phyloP scores from a whole-genome alignment of 2,329 filamentous ascomycete genomes.

The Penicillium sp. region DNA sequence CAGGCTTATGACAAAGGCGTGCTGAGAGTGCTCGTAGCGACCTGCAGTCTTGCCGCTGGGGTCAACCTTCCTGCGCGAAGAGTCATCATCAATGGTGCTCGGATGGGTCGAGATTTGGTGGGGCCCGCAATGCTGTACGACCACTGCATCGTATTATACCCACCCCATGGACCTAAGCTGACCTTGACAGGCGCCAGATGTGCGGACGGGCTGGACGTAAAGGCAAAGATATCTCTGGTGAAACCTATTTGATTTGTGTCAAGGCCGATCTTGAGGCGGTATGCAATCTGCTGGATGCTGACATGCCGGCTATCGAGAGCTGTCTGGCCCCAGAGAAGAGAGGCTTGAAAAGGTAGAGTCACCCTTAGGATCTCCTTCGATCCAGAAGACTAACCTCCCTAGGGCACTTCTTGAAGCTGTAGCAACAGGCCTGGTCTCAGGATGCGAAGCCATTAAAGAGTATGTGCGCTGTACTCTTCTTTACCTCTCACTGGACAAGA shows the following conservation, averaged over 20 bases:
- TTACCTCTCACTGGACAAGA: slow-evolving; percentile 58
- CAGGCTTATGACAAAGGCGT: slow-evolving; percentile 70
- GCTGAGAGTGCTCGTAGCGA: slow-evolving; percentile 73
- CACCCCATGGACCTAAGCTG: slow-evolving; percentile 31
- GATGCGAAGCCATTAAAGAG: slow-evolving; percentile 66
- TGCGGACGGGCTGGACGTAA: slow-evolving; percentile 76
- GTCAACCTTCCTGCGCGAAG: slow-evolving; percentile 74
- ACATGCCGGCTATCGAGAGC: slow-evolving; percentile 71
- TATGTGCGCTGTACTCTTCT: slow-evolving; percentile 72
- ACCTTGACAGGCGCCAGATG: slow-evolving; percentile 67
- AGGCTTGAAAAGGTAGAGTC: slow-evolving; percentile 65
- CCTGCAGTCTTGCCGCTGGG: slow-evolving; percentile 80
- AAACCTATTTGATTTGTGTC: slow-evolving; percentile 76
- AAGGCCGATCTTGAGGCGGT: slow-evolving; percentile 71
- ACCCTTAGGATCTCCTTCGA: not conserved
- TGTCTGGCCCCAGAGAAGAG: slow-evolving; percentile 69
- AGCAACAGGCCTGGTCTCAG: slow-evolving; percentile 69
- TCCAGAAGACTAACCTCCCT: slow-evolving; percentile 7
- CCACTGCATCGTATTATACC: not conserved
- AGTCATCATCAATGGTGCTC: slow-evolving; percentile 74
- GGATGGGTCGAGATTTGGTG: slow-evolving; percentile 77
- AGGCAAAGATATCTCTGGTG: slow-evolving; percentile 76
- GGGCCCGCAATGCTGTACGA: slow-evolving; percentile 72
- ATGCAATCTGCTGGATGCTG: slow-evolving; percentile 71
- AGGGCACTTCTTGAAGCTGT: slow-evolving; percentile 75